Evolutionary conservation across 108 stramenopile species (phyloP), one percentile per base, ranked within the genome.

Genomic region (Stephanodiscus triporus): DNA sequence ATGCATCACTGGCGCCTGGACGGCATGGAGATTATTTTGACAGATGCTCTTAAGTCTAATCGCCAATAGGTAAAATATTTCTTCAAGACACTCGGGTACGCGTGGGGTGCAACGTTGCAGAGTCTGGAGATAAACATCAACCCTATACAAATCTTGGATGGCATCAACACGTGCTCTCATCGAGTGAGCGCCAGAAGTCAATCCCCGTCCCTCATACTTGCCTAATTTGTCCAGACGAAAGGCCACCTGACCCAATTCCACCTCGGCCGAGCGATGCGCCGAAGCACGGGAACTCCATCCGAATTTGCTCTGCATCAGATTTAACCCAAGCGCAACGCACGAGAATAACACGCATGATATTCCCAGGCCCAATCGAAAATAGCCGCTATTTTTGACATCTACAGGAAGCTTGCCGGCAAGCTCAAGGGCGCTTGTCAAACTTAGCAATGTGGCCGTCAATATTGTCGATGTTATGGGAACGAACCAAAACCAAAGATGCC

Each of bases 401-500:
- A 73, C n/a, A 14, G 53, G 63, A 20, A 51, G 29, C 2, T 26
- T 55, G 19, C 34, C 67, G 23, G 9, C 23, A 6, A 69, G 61
- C 23, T 63, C 61, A 10, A 73, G 16, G 34, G 53, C 78, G 61
- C 72, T 80, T 3, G 67, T 67, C n/a, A 73, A 13, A 48, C 72
- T 72, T 38, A 80, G 48, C 8, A 80, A 22, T 11, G 51, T 65
- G 24, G 58, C 48, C 32, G 68, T n/a, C 23, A 48, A 68, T 30
- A 80, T 73, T 50, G 66, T 50, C 6, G 47, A 68, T 7, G 78
- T 73, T 17, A 73, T 80, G 38, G 78, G 78, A 20, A 63, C 43
- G 67, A 73, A 80, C 40, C 66, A 80, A 30, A 73, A 55, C 78
- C 71, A 80, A 63, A 73, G 63, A 26, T 80, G 78, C 6, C 66